Evolutionary conservation across 768 basidiomycete species (phyloP), one percentile per base, ranked within the genome.

Genomic region (Pleurotus ostreatus): DNA sequence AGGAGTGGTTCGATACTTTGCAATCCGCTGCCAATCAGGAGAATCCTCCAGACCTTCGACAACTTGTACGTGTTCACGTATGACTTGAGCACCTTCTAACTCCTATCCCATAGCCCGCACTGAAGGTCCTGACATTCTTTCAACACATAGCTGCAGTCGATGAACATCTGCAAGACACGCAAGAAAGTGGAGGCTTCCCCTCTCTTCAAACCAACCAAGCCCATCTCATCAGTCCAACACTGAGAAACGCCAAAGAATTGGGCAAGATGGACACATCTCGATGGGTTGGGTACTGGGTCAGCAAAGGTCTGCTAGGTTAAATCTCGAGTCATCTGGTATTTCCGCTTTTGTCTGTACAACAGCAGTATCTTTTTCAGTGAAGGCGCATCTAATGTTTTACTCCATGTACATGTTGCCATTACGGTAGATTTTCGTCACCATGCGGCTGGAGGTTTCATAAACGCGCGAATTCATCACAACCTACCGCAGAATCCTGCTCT

Each of bases 251-350:
- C 2, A 57, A 60, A 23, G 58, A 64, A 4, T 55, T 76, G 5
- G 65, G 60, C 7, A 55, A 57, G 1, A 55, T 49, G 0, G 68
- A 74, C 45, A 73, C 56, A 11, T 49, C 38, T 2, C 55, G 54
- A n/a, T 78, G 74, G 73, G 63, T 78, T 2, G 64, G 63, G 8
- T 77, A 77, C 55, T 77, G 75, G 75, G 67, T 57, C 39, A 62
- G 56, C 12, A 56, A 53, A 8, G 66, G 65, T 16, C 64, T 70
- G 56, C 63, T 67, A 15, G 15, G 38, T 34, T 46, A 23, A 30
- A 26, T 20, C 7, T 26, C 7, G 25, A 26, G 4, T 3, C 5
- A 26, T 26, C 5, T 26, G 25, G 4, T 7, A 26, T 7, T 26
- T 7, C 25, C 7, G 25, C 25, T 26, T 26, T 7, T 26, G 5